Evolutionary conservation across 345 rosid species (phyloP).

Genomic region (Sonneratia caseolaris): DNA sequence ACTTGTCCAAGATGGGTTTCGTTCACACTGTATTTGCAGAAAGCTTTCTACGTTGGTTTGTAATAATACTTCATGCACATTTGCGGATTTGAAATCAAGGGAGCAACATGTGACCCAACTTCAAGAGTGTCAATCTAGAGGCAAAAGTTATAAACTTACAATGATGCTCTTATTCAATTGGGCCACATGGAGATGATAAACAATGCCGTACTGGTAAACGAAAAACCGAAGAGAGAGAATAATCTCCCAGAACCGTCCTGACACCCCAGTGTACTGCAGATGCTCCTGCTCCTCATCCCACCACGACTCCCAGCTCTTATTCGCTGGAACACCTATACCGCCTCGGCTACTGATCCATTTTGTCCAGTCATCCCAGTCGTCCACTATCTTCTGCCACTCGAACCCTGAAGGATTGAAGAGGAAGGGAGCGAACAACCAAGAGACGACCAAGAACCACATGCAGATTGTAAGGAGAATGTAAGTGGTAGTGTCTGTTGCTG

Average conservation of each 20-base stretch:
- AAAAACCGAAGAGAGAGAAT: slow-evolving; percentile 66
- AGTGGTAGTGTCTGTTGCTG: not conserved
- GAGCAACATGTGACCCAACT: not conserved
- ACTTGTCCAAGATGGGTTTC: not conserved
- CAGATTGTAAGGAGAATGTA: slow-evolving; percentile 33
- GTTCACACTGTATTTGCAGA: not conserved
- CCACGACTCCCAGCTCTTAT: slow-evolving; percentile 99
- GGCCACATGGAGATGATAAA: slow-evolving; percentile 63
- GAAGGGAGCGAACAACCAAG: slow-evolving; percentile 89
- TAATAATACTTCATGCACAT: not conserved
- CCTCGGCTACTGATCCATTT: slow-evolving; percentile 90
- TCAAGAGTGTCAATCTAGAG: not conserved
- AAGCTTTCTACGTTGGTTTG: not conserved
- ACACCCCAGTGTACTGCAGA: slow-evolving; percentile 53
- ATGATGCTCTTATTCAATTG: slow-evolving; percentile 50
- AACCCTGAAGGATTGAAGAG: slow-evolving; percentile 92
- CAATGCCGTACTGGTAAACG: slow-evolving; percentile 80
- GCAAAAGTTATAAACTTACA: slow-evolving; percentile 22
- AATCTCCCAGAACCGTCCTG: slow-evolving; percentile 67
- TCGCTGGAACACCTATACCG: slow-evolving; percentile 89
- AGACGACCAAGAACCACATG: slow-evolving; percentile 81
- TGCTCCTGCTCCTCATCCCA: slow-evolving; percentile 99
- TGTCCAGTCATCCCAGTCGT: slow-evolving; percentile 95
- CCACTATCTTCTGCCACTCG: slow-evolving; percentile 96
- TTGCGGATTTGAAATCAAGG: not conserved